A percentile compares a stretch with the other conserved stretches of the same genome.
These are phyloP conservation scores for Alliaria petiolata DNA, from an alignment of 345 rosid species.

Conservation along the genomic window DNA sequence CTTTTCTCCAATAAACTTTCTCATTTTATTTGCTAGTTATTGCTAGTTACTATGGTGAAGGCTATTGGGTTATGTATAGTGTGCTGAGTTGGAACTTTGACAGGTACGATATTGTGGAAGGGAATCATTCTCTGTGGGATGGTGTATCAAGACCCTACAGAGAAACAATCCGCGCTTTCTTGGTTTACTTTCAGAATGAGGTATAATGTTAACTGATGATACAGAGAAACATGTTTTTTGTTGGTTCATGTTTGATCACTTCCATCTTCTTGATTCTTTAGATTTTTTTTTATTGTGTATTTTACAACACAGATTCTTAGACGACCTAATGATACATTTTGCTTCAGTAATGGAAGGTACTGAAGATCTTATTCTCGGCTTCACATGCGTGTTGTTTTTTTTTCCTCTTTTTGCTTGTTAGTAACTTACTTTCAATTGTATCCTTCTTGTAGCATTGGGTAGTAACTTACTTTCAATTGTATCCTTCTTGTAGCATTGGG, in stretches of 20 bases:
- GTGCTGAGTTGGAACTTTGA: constrained; percentile 43
- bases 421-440: not conserved
- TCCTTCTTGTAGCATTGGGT: constrained; percentile 47
- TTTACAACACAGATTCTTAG: constrained; percentile 57
- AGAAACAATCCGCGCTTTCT: constrained; percentile 90
- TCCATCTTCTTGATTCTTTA: not conserved
- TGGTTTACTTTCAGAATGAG: constrained; percentile 91
- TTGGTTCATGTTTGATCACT: not conserved
- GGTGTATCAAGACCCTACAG: constrained; percentile 88
- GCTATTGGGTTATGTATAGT: constrained; percentile 6
- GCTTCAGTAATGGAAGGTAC: constrained; percentile 97
- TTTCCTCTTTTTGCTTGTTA: not conserved
- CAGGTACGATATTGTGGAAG: constrained; percentile 86
- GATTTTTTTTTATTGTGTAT: not conserved
- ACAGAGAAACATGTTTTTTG: not conserved
- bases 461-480: not conserved
- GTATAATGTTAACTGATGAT: constrained; percentile 27
- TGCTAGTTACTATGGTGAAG: constrained; percentile 20
- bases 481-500: constrained; percentile 67
- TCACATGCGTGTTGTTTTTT: not conserved
- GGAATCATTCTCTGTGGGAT: constrained; percentile 67
- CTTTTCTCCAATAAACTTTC: not conserved
- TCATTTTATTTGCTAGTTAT: constrained; percentile 26
- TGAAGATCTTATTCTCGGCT: not conserved
- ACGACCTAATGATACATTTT: constrained; percentile 70